Evolutionary conservation across 129 eudicot genomes (phyloP), one percentile per base, ranked within the genome.

Genomic region (Lactuca saligna): DNA sequence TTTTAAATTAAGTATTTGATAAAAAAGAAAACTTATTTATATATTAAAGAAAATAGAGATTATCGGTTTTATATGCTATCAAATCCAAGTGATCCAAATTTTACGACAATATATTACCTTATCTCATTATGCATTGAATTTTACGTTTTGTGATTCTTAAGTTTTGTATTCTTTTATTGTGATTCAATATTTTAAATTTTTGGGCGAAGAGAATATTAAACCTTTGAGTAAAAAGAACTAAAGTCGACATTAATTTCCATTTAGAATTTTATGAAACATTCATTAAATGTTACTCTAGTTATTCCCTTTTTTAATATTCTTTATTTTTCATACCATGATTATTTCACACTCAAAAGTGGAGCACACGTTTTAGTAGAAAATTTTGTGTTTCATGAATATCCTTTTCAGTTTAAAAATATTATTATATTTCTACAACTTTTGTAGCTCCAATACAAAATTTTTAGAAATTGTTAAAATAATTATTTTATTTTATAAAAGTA

Each of bases 211-310:
- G 50, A 76, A 51, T 61, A 61, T 3, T 3, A 38, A 46, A 61
- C 80, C 75, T 76, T 76, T 69, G 80, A 70, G 75, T 75, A 61
- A 25, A 25, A 11, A 66, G 37, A 66, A 50, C 53, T 69, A 41
- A 68, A 61, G 75, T 76, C 68, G 65, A 68, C 75, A 68, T 61
- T 61, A 69, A 69, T 49, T 61, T 69, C 50, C 50, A 48, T 68
- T 76, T 53, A 3, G 14, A 53, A 61, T 63, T 56, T 77, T 35
- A 70, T 65, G 54, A 65, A 77, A 77, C 62, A 48, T 77, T 70
- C 48, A 77, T 77, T 44, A 70, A 20, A 6, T 55, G 61, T 55
- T 50, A 63, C 76, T 70, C 72, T 44, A 29, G 17, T 77, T 63
- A 70, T 70, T 70, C 72, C 16, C 33, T 75, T 37, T 65, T 8